Evolutionary conservation across 2,329 filamentous ascomycete genomes (phyloP).

Genomic region (Epichloe sp.): DNA sequence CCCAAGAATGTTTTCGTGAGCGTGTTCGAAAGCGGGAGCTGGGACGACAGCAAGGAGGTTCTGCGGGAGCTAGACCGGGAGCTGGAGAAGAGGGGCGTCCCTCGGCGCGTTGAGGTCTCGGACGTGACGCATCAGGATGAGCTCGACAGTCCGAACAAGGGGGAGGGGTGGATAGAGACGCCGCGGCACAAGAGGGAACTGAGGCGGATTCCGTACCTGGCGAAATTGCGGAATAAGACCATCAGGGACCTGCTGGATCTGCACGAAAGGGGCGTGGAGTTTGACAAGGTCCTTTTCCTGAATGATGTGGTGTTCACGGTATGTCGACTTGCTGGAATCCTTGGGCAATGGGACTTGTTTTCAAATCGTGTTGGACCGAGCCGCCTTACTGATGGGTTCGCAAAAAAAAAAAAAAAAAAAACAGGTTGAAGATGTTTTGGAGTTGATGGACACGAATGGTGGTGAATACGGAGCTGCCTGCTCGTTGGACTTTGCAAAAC

Average conservation of each 20-base stretch:
- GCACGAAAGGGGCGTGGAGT: conserved; percentile 31
- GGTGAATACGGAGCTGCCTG: conserved; percentile 50
- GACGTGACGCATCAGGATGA: conserved; percentile 45
- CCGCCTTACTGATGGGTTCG: background rate
- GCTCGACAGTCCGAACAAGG: conserved; percentile 28
- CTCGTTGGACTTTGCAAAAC: conserved; percentile 43
- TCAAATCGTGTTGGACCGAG: too few species aligned
- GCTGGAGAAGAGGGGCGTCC: conserved; percentile 38
- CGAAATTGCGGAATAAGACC: conserved; percentile 49
- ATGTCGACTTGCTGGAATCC: background rate
- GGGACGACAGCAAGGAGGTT: conserved; percentile 52
- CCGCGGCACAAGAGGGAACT: conserved; percentile 38
- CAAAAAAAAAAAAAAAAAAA: background rate
- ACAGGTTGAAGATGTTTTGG: conserved; percentile 41
- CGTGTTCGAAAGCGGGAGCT: conserved; percentile 56
- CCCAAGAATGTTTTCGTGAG: conserved; percentile 54
- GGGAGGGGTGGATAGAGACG: conserved; percentile 52
- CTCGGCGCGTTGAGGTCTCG: conserved; percentile 43
- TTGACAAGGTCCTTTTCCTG: conserved; percentile 48
- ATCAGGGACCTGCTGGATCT: conserved; percentile 44
- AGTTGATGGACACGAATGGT: conserved; percentile 41
- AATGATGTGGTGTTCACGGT: conserved; percentile 52
- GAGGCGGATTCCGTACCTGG: conserved; percentile 56
- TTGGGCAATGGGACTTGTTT: background rate
- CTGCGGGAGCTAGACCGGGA: conserved; percentile 42